Evolutionary conservation across 805 yeast genomes (phyloP), one percentile per base, ranked within the genome.

Genomic region (Scheffersomyces amazonensis): DNA sequence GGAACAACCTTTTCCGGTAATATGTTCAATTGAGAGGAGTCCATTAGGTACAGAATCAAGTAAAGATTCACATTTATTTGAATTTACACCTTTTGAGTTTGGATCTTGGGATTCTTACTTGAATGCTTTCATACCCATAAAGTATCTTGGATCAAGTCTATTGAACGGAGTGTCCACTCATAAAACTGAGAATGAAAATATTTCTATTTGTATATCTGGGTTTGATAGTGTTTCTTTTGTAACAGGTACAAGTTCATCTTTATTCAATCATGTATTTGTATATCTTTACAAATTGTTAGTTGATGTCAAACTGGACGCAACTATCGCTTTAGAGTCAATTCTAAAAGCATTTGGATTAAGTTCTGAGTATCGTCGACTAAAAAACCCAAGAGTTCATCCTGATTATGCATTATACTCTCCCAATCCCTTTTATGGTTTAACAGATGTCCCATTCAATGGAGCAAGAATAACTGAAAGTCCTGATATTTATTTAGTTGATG

Each of bases 41-140:
- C 73, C 71, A 3, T 16, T 17, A 11, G 12, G 13, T 11, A 31
- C 21, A 2, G 42, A 36, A 16, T 7, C 34, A 11, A 62, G 53
- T 16, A 44, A 48, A 9, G 54, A 56, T 22, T 71, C 81, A 1
- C 73, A 68, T 40, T 42, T 77, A 2, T 71, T 79, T 44, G 87
- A 81, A 53, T 73, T 81, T 46, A 77, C 74, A 11, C 86, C 86
- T 0, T 78, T 57, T 49, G 88, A 81, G 40, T 80, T 80, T 61
- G 87, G 87, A 0, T 77, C 83, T 0, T 81, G 86, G 85, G 83
- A 80, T 44, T 43, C 61, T 11, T 54, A 56, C 29, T 45, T 74
- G 23, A 57, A 65, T 25, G 61, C 76, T 4, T 81, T 81, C 46
- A 61, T 73, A 3, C 66, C 74, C n/a, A 46, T 74, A 29, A 68